Evolutionary conservation across 495 filamentous ascomycete genomes (phyloP).

Genomic region (Lichina pygmaea): DNA sequence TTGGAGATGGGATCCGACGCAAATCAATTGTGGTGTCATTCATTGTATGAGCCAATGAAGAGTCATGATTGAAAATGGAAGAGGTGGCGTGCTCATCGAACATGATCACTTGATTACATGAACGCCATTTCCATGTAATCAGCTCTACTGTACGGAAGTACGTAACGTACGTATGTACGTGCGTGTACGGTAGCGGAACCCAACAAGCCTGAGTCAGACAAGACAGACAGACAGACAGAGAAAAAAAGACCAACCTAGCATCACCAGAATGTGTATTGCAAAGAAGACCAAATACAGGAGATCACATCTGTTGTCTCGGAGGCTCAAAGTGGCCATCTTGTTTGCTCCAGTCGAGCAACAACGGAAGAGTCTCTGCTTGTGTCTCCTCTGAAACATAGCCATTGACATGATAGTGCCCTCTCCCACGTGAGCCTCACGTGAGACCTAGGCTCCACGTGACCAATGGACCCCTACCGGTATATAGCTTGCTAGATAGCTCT

Average conservation of each 20-base stretch:
- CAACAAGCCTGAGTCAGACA: background rate
- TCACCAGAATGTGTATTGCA: slow-evolving; percentile 34
- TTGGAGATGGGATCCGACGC: too few species aligned
- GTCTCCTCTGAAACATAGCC: background rate
- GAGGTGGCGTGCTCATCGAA: background rate
- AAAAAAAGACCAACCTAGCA: slow-evolving; percentile 26
- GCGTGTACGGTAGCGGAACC: background rate
- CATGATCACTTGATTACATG: background rate
- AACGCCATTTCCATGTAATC: background rate
- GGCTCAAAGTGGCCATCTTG: slow-evolving; percentile 11
- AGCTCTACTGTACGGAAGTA: background rate
- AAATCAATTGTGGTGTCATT: background rate
- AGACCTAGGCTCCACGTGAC: background rate
- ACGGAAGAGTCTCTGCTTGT: background rate
- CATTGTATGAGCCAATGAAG: background rate
- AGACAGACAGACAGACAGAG: background rate
- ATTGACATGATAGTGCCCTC: too few species aligned
- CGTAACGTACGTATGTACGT: too few species aligned
- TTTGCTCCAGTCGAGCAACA: background rate
- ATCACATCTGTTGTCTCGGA: slow-evolving; percentile 20
- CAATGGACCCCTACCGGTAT: background rate
- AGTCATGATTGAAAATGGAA: background rate
- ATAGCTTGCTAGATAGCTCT: too few species aligned
- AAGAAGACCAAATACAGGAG: slow-evolving; percentile 46
- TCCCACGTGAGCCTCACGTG: too few species aligned